Percentiles rank a stretch among this genome's conserved stretches.
These are phyloP conservation scores for Tuctoria greenei DNA, from an alignment of 176 grass and related monocot genomes.

Conservation along the genomic window DNA sequence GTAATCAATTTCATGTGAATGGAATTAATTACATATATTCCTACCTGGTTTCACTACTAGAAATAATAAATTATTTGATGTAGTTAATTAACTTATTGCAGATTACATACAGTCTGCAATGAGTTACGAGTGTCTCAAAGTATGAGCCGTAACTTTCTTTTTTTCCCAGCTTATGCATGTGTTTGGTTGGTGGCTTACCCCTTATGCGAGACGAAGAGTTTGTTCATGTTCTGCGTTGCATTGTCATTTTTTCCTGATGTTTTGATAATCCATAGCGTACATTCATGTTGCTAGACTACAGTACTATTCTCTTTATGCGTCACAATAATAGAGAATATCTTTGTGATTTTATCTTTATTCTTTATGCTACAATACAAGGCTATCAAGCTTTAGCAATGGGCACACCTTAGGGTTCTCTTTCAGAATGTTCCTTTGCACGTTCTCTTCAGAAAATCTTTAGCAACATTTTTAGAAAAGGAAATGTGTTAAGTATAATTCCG, in stretches of 20 bases:
- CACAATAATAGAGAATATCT: background rate
- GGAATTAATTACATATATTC: background rate
- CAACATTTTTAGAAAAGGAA: no score
- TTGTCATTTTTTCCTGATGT: background rate
- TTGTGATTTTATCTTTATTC: background rate
- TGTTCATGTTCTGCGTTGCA: background rate
- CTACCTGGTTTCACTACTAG: background rate
- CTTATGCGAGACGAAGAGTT: no score
- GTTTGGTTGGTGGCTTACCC: no score
- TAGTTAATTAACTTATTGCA: background rate
- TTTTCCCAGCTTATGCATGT: no score
- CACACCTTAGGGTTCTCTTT: background rate
- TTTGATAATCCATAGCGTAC: background rate
- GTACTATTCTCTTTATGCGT: background rate
- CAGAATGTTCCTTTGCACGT: background rate
- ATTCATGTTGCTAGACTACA: background rate
- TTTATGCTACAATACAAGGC: background rate
- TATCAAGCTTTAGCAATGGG: background rate
- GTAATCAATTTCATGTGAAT: background rate
- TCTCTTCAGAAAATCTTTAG: no score
- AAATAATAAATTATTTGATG: background rate
- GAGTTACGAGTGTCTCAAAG: background rate
- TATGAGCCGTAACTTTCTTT: background rate
- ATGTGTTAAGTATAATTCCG: no score
- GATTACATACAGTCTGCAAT: background rate